Base-by-base conservation (phyloP, 225 moss, liverwort and hornwort species). In the Polytrichum commune region DNA sequence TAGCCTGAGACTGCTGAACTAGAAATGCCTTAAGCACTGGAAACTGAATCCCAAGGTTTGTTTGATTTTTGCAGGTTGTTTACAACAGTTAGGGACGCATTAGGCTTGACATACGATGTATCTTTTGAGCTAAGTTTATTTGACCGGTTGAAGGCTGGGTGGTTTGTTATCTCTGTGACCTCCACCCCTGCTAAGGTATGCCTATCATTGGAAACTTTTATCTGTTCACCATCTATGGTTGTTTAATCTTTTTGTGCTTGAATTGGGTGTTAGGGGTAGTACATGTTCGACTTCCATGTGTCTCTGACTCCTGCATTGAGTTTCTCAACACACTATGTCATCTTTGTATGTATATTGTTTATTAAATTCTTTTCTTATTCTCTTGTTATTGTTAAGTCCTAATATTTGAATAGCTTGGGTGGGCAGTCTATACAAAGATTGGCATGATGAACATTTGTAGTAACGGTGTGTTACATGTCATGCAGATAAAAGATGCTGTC, bases 121-220 rank as follows among this genome's bases (percentile, higher is more conserved):
- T 98, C 98, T 62, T 98, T 98, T 83, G 98, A 98, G 78, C 84
- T 98, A 55, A 98, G 98, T 72, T 82, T 98, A 72, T 98, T 98
- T 69, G 98, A 98, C 71, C 88, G 98, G 32, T 79, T 95, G 83
- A 95, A 89, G 78, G 98, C 98, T 75, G 98, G 98, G 77, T 98
- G 98, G 98, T 98, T 93, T 82, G 98, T 98, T 55, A 98, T 98
- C 71, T 98, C 98, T 75, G 98, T 98, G 27, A 98, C 98, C 24
- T 98, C 98, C 24, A 98, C 98, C 27, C 98, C 98, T 64, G 93
- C 98, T 5, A 98, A 98, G 88, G 97, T 95, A 73, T 38, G 38
- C 58, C 2, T 22, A 16, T 46, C 46, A 46, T 4, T 46, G 1
- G 13, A 13, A 9, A 46, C 46, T 10, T 38, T 38, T 3, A 2